Evolutionary conservation across 371 early-diverging fungal genomes (phyloP).

Genomic region (Umbelopsis sp.): DNA sequence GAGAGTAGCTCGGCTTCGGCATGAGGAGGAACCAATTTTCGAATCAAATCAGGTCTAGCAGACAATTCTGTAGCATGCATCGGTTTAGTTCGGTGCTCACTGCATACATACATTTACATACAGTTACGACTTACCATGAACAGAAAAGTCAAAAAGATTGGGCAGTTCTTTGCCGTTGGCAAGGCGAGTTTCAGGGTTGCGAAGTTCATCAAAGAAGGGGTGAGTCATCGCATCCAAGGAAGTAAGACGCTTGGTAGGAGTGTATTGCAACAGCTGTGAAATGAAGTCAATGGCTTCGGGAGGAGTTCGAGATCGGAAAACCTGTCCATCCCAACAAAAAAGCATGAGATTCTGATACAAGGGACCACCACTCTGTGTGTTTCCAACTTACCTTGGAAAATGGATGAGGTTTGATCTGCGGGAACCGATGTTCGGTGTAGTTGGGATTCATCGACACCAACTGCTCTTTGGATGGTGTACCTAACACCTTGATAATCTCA

Average conservation of each 20-base stretch:
- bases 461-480: constrained; percentile 95
- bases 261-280: constrained; percentile 90
- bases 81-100: too few species aligned
- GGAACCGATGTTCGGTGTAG: constrained; percentile 95
- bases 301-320: constrained; percentile 84
- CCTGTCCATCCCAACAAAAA: neutral
- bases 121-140: constrained; percentile 62
- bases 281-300: constrained; percentile 91
- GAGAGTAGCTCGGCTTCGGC: constrained; percentile 46
- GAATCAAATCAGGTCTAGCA: constrained; percentile 40
- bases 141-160: constrained; percentile 88
- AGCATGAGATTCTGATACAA: neutral
- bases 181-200: constrained; percentile 79
- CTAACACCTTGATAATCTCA: constrained; percentile 98
- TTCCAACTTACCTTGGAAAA: constrained; percentile 66
- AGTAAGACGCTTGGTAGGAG: constrained; percentile 88
- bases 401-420: constrained; percentile 91
- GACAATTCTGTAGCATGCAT: constrained; percentile 23
- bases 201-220: constrained; percentile 96
- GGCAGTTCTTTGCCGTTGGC: constrained; percentile 84
- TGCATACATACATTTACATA: too few species aligned
- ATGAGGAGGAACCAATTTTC: constrained; percentile 53
- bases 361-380: neutral
- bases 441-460: constrained; percentile 93
- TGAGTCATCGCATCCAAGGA: constrained; percentile 95